phyloP scores from a whole-genome alignment of 805 yeast species.

The Naumovozyma castellii region DNA sequence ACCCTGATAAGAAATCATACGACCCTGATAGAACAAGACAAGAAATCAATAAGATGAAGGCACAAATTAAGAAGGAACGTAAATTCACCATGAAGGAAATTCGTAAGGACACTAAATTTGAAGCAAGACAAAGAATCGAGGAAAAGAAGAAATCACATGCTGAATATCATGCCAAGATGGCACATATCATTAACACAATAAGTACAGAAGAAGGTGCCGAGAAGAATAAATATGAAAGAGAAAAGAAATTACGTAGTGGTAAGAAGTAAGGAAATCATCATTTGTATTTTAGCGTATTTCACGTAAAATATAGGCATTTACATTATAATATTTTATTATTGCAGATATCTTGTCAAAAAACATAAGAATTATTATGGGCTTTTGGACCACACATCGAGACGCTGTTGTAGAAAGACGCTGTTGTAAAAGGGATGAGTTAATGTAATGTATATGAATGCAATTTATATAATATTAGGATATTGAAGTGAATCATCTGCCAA shows the following conservation, averaged over 20 bases:
- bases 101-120: slow-evolving; percentile 79
- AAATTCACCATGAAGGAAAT: slow-evolving; percentile 82
- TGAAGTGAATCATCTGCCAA: slow-evolving; percentile 12
- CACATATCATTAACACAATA: slow-evolving; percentile 73
- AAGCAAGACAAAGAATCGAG: slow-evolving; percentile 72
- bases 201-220: slow-evolving; percentile 93
- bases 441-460: no score
- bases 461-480: background rate
- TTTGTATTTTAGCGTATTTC: background rate
- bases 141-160: slow-evolving; percentile 67
- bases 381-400: no score
- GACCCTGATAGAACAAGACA: slow-evolving; percentile 74
- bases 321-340: no score
- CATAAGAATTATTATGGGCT: no score
- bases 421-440: no score
- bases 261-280: slow-evolving; percentile 16
- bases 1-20: slow-evolving; percentile 88
- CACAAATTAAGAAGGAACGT: slow-evolving; percentile 83
- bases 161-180: slow-evolving; percentile 85
- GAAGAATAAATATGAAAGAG: slow-evolving; percentile 84
- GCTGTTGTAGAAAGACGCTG: no score
- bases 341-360: no score
- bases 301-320: no score
- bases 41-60: slow-evolving; percentile 73
- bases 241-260: slow-evolving; percentile 55